A percentile compares a stretch with the other conserved stretches of the same genome.
These are phyloP conservation scores for Gonium pectorale DNA, from an alignment of 139 green algal genomes.

Conservation along the genomic window DNA sequence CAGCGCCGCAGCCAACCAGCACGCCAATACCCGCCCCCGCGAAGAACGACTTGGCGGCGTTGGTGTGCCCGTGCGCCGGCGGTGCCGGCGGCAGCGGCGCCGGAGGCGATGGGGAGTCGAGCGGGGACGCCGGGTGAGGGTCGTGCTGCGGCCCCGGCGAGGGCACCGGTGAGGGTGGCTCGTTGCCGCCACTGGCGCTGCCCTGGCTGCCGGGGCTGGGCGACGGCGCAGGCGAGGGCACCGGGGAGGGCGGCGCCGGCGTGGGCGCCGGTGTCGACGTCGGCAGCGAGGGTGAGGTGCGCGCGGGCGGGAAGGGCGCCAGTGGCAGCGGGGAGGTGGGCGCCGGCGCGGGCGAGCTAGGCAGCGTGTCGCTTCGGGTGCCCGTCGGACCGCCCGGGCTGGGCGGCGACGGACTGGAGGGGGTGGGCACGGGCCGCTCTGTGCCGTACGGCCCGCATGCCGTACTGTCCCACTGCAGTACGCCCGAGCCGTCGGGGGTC, in stretches of 20 bases:
- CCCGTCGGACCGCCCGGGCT: too few relatives aligned
- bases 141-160: too few relatives aligned
- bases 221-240: neutral
- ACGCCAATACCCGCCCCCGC: neutral
- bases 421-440: neutral
- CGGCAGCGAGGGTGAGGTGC: neutral
- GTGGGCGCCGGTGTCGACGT: neutral
- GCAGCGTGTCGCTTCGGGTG: neutral
- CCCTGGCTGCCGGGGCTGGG: too few relatives aligned
- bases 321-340: neutral
- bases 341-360: neutral
- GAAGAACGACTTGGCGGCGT: constrained; percentile 9
- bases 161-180: neutral
- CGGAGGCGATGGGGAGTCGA: neutral
- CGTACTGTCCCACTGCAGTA: constrained; percentile 9
- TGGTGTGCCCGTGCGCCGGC: neutral
- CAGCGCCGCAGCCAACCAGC: neutral
- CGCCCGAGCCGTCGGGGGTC: neutral
- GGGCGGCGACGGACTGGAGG: too few relatives aligned
- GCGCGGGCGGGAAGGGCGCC: neutral
- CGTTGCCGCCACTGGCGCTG: too few relatives aligned
- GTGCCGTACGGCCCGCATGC: constrained; percentile 23
- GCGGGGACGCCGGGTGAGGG: too few relatives aligned
- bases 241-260: neutral
- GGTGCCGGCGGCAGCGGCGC: neutral